These are phyloP conservation scores for Cucumis sativus DNA, from an alignment of 306 rosid genomes.

Conservation along the genomic window Cucumber_9930_V3 NC_026659.2:22132001-22132500, in stretches of 20 bases:
- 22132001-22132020: slow-evolving; percentile 49
- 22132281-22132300: background rate
- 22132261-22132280: background rate
- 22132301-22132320: background rate
- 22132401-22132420: background rate
- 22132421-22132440: background rate
- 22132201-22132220: background rate
- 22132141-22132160: too few relatives aligned
- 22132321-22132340: background rate
- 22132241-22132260: background rate
- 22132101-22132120: background rate
- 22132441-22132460: background rate
- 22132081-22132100: background rate
- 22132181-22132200: background rate
- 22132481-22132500: too few relatives aligned
- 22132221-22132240: background rate
- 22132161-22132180: background rate
- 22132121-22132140: background rate
- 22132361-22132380: background rate
- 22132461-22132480: background rate
- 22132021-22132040: slow-evolving; percentile 72
- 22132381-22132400: background rate
- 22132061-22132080: background rate
- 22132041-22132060: slow-evolving; percentile 20
- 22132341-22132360: background rate